Percentiles rank a stretch among this genome's conserved stretches.
Conservation (phyloP, 1,284 basidiomycete species). For the Sanghuangporus sanghuang region DNA sequence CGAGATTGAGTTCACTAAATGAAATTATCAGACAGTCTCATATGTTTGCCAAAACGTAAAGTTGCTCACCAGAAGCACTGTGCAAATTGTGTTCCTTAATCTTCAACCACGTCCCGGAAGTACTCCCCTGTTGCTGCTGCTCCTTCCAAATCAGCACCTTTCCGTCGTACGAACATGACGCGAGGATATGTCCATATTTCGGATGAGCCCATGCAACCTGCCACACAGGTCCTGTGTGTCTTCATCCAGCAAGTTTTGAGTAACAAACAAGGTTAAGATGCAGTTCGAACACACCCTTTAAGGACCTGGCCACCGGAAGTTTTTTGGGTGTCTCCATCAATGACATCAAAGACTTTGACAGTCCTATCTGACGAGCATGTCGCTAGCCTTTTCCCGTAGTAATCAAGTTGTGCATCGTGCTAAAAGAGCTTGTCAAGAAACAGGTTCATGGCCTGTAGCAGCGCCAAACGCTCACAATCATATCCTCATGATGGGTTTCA, state of each 20-base stretch:
- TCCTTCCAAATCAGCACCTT: slow-evolving; percentile 99
- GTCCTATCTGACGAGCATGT: slow-evolving; percentile 97
- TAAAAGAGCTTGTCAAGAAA: slow-evolving; percentile 28
- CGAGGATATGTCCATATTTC: slow-evolving; percentile 93
- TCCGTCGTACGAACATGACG: slow-evolving; percentile 96
- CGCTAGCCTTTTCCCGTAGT: slow-evolving; percentile 94
- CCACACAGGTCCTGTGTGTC: slow-evolving; percentile 97
- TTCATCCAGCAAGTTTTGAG: slow-evolving; percentile 24
- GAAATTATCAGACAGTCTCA: background rate
- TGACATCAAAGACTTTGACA: slow-evolving; percentile 92
- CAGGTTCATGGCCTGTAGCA: background rate
- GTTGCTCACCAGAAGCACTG: slow-evolving; percentile 75
- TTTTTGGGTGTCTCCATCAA: slow-evolving; percentile 77
- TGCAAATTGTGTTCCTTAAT: slow-evolving; percentile 97
- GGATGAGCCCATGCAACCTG: slow-evolving; percentile 99
- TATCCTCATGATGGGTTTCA: slow-evolving; percentile 91
- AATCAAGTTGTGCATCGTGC: slow-evolving; percentile 98
- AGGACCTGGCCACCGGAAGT: slow-evolving; percentile 66
- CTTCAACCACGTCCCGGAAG: slow-evolving; percentile 76
- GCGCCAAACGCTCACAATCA: slow-evolving; percentile 66
- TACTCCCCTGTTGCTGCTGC: slow-evolving; percentile 47
- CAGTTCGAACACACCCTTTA: slow-evolving; percentile 62
- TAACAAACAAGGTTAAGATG: background rate
- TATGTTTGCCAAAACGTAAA: background rate
- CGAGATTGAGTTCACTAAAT: slow-evolving; percentile 89